phyloP scores from a whole-genome alignment of 306 rosid genomes.

The Ormosia semicastrata region DNA sequence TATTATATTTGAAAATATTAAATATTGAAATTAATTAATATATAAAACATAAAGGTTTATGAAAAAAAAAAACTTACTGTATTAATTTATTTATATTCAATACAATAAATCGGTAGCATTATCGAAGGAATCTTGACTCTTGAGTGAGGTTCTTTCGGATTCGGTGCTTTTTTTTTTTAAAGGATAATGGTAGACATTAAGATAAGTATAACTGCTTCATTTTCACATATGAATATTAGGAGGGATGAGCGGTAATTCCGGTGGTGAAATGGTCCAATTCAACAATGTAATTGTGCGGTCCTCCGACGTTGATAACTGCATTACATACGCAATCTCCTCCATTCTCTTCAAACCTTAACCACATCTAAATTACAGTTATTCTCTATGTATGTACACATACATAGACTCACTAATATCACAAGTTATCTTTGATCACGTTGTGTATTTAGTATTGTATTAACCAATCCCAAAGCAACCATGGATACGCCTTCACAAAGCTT shows the following conservation, averaged over 20 bases:
- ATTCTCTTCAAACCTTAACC: slow-evolving; percentile 23
- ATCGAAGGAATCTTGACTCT: too few species aligned
- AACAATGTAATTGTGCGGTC: slow-evolving; percentile 18
- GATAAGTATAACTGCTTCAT: background rate
- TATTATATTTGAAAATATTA: too few species aligned
- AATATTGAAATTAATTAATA: too few species aligned
- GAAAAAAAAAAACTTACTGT: too few species aligned
- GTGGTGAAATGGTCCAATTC: slow-evolving; percentile 19
- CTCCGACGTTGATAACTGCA: slow-evolving; percentile 2
- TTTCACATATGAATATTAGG: background rate
- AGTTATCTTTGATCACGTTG: background rate
- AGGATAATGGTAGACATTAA: too few species aligned
- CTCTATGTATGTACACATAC: background rate
- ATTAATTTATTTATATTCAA: too few species aligned
- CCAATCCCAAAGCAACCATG: background rate
- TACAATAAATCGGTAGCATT: too few species aligned
- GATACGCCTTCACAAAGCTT: background rate
- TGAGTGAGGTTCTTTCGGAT: too few species aligned
- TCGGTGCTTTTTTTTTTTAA: too few species aligned
- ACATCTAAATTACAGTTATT: background rate
- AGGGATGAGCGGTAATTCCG: slow-evolving; percentile 19
- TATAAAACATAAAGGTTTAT: too few species aligned
- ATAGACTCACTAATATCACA: background rate
- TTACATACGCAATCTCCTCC: background rate
- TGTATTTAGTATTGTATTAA: background rate